A percentile compares a stretch with the other conserved stretches of the same genome.
These are phyloP conservation scores for Cladobotryum protrusum DNA, from an alignment of 2,329 filamentous ascomycete species.

Conservation along the genomic window DNA sequence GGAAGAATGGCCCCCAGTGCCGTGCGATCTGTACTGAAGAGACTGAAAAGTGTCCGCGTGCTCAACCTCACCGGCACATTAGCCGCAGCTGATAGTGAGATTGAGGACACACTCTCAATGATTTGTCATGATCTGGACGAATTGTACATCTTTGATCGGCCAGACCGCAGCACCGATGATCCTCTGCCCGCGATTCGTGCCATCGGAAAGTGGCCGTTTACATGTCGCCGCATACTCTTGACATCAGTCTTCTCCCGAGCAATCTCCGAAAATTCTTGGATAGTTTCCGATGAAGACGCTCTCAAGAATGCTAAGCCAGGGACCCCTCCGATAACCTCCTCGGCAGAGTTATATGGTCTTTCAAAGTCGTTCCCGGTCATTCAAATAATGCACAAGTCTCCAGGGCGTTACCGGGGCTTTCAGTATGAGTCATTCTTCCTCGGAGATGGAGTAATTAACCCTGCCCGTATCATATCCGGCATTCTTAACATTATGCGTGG, in stretches of 20 bases:
- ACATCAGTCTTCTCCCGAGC: neutral
- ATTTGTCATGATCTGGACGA: conserved; percentile 1
- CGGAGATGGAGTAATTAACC: neutral
- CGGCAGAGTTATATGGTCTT: neutral
- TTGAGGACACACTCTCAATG: neutral
- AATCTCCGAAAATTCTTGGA: neutral
- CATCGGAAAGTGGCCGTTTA: neutral
- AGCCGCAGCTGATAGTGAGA: neutral
- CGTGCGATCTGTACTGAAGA: neutral
- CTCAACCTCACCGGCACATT: conserved; percentile 1
- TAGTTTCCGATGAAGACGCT: neutral
- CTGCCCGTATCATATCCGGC: neutral
- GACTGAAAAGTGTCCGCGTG: neutral
- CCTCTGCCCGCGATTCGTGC: neutral
- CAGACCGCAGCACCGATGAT: neutral
- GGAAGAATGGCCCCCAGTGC: neutral
- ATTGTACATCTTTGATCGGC: neutral
- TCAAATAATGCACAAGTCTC: neutral
- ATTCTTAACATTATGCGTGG: neutral
- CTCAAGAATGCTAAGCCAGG: neutral
- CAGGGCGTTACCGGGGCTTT: neutral
- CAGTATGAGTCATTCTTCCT: neutral
- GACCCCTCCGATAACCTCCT: neutral
- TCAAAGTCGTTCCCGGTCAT: conserved; percentile 1
- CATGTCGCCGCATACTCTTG: neutral